Percentiles rank a stretch among this genome's conserved stretches.
phyloP scores from a whole-genome alignment of 1,284 basidiomycete species.

The Moniliophthora roreri region DNA sequence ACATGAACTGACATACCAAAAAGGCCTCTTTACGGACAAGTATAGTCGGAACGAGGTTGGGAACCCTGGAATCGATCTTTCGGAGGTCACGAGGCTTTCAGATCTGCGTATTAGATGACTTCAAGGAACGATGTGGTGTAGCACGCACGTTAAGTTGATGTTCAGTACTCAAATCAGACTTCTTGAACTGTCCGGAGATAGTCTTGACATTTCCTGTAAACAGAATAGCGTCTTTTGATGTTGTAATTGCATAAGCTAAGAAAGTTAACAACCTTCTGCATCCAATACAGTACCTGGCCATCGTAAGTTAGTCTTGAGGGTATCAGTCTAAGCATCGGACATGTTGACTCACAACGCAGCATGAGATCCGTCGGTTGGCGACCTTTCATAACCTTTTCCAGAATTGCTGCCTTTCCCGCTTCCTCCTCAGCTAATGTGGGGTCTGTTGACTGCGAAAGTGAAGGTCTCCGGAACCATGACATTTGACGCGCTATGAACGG shows the following conservation, averaged over 20 bases:
- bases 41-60: conserved; percentile 94
- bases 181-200: conserved; percentile 89
- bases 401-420: conserved; percentile 63
- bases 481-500: conserved; percentile 21
- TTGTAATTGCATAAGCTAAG: conserved; percentile 10
- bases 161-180: conserved; percentile 84
- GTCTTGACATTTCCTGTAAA: conserved; percentile 79
- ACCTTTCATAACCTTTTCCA: conserved; percentile 81
- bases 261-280: conserved; percentile 55
- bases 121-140: conserved; percentile 17
- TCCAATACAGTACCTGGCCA: conserved; percentile 83
- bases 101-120: conserved; percentile 8
- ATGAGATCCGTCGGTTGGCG: conserved; percentile 79
- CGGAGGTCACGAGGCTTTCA: conserved; percentile 90
- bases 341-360: conserved; percentile 67
- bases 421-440: conserved; percentile 62
- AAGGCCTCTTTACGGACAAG: conserved; percentile 87
- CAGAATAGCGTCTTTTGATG: conserved; percentile 17
- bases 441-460: conserved; percentile 26
- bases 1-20: conserved; percentile 51
- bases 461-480: conserved; percentile 32
- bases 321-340: background rate
- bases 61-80: conserved; percentile 93
- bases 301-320: conserved; percentile 5
- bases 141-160: conserved; percentile 82